phyloP scores from a whole-genome alignment of 116 monocot genomes.

The Posidonia oceanica region DNA sequence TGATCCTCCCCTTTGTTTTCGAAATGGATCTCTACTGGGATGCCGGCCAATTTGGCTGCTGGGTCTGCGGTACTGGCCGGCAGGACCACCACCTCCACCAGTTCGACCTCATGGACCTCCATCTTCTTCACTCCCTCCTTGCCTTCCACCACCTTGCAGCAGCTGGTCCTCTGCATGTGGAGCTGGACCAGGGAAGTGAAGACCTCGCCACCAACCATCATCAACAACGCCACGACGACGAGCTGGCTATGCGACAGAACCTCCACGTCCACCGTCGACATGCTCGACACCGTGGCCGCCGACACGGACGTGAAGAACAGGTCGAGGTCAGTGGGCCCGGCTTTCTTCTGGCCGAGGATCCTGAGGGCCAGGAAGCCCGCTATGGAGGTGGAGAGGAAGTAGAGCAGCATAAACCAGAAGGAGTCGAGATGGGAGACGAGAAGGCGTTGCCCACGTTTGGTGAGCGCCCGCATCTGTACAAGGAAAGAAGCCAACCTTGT shows the following conservation, averaged over 20 bases:
- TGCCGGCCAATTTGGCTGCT: not conserved
- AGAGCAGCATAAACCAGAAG: slow-evolving; percentile 30
- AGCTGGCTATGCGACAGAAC: slow-evolving; percentile 45
- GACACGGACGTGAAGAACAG: slow-evolving; percentile 54
- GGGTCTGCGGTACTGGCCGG: not conserved
- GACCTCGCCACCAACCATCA: slow-evolving; percentile 54
- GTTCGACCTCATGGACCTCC: not conserved
- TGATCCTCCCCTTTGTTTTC: not conserved
- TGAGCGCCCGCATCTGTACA: too few relatives aligned
- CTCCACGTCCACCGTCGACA: slow-evolving; percentile 37
- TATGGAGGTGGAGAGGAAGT: slow-evolving; percentile 25
- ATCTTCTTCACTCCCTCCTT: not conserved
- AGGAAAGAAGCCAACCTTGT: too few relatives aligned
- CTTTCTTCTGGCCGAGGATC: not conserved
- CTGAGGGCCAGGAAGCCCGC: slow-evolving; percentile 14
- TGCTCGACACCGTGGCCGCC: slow-evolving; percentile 43
- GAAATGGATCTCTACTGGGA: not conserved
- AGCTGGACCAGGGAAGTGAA: slow-evolving; percentile 43
- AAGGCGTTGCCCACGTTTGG: not conserved
- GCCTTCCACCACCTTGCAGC: not conserved
- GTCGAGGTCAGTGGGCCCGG: slow-evolving; percentile 22
- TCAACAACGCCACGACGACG: slow-evolving; percentile 30
- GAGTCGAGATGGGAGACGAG: slow-evolving; percentile 9
- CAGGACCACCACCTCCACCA: not conserved
- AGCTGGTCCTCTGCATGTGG: not conserved